Conservation (phyloP, 805 yeast species). For the Saturnispora bothae region DNA sequence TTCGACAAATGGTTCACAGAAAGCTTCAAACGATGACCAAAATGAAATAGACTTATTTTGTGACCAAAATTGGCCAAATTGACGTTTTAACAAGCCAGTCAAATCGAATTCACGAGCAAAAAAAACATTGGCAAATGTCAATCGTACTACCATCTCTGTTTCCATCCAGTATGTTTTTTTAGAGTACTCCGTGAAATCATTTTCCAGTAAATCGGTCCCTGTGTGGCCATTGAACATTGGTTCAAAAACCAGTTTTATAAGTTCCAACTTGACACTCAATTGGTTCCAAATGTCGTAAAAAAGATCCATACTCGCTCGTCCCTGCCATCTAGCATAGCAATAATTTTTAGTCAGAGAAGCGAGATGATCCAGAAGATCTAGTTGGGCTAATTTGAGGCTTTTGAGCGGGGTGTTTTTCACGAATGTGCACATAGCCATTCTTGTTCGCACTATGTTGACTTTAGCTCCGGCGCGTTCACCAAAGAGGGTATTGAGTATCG, state of each 20-base stretch:
- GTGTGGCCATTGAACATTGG: slow-evolving; percentile 5
- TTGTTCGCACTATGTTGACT: too few relatives aligned
- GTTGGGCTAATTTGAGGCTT: background rate
- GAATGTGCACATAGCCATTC: too few relatives aligned
- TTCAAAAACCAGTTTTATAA: slow-evolving; percentile 1
- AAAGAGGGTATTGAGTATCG: too few relatives aligned
- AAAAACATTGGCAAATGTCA: too few relatives aligned
- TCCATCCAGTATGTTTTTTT: background rate
- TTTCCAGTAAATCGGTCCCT: background rate
- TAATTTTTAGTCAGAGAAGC: background rate
- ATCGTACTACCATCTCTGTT: slow-evolving; percentile 4
- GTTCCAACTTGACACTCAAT: background rate
- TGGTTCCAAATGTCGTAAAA: slow-evolving; percentile 1
- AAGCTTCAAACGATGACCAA: slow-evolving; percentile 1
- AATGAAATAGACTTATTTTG: background rate
- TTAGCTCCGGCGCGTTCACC: too few relatives aligned
- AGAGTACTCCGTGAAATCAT: slow-evolving; percentile 2
- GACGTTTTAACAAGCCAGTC: too few relatives aligned
- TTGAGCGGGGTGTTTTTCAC: too few relatives aligned
- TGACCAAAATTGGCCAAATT: background rate
- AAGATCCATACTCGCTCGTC: background rate
- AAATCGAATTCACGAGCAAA: background rate
- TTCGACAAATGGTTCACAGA: slow-evolving; percentile 1
- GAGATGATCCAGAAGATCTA: background rate
- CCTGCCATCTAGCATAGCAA: background rate